phyloP scores from a whole-genome alignment of 805 yeast species.

The Cyberlindnera galapagoensis region DNA sequence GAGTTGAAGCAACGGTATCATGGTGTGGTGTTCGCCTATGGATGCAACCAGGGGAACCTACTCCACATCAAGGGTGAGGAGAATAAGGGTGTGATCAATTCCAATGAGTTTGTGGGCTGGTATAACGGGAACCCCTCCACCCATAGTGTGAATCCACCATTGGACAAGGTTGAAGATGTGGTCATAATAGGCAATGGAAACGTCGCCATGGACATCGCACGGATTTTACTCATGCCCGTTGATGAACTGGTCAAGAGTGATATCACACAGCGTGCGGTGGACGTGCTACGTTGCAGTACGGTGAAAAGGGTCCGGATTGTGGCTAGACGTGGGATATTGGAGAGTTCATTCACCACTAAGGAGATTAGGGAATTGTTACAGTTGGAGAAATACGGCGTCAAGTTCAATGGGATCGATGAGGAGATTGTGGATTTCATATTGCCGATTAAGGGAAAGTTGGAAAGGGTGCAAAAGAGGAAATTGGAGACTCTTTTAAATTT shows the following conservation, averaged over 20 bases:
- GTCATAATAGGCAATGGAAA: slow-evolving; percentile 94
- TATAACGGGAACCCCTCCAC: slow-evolving; percentile 83
- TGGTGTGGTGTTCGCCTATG: slow-evolving; percentile 76
- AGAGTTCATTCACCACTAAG: slow-evolving; percentile 87
- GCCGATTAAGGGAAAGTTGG: slow-evolving; percentile 56
- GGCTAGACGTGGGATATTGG: slow-evolving; percentile 81
- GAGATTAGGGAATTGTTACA: slow-evolving; percentile 83
- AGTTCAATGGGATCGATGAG: slow-evolving; percentile 41
- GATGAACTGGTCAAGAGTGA: slow-evolving; percentile 65
- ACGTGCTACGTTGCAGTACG: slow-evolving; percentile 40
- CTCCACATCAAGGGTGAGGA: slow-evolving; percentile 52
- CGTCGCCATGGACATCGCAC: slow-evolving; percentile 87
- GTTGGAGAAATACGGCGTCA: slow-evolving; percentile 41
- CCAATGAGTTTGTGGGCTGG: slow-evolving; percentile 91
- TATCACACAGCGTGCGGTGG: slow-evolving; percentile 55
- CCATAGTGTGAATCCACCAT: slow-evolving; percentile 40
- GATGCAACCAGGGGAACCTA: slow-evolving; percentile 56
- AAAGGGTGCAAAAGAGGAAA: slow-evolving; percentile 47
- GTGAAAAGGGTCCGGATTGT: slow-evolving; percentile 66
- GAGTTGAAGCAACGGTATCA: slow-evolving; percentile 54
- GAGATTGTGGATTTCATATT: slow-evolving; percentile 34
- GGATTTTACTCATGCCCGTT: slow-evolving; percentile 61
- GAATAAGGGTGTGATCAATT: slow-evolving; percentile 59
- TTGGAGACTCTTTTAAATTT: slow-evolving; percentile 56
- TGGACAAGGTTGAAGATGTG: slow-evolving; percentile 55